Evolutionary conservation across 1,284 basidiomycete species (phyloP), one percentile per base, ranked within the genome.

Genomic region (Cryptococcus sp.): DNA sequence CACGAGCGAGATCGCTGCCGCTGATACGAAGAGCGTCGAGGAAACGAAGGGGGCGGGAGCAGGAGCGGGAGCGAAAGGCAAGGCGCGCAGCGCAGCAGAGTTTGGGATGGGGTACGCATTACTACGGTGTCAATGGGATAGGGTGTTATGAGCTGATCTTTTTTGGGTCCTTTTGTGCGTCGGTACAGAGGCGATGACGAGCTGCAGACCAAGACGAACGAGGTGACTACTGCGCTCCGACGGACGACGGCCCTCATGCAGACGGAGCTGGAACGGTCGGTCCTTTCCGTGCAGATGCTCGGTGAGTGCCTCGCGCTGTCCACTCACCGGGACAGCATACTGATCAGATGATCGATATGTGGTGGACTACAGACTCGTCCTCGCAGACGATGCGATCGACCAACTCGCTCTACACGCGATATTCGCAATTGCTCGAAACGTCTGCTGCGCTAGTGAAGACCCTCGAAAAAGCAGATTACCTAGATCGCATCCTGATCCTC

Each of bases 171-270:
- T 16, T 23, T 15, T 8, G 17, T 42, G 20, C 7, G 17, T 15
- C n/a, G 25, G 15, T 23, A 27, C 52, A 72, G 64, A 53, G 90
- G 87, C 8, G 92, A 92, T 63, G 92, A 96, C 66, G 84, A 84
- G 0, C 82, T 97, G 10, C 93, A 93, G 87, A 87, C 87, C 65
- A 87, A 91, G 23, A 91, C 88, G 58, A 85, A 89, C 65, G 86
- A 94, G 65, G 90, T 97, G 15, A 95, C 93, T 0, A 87, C 89
- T 49, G 86, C 91, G 2, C 80, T 97, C 5, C 86, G 89, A 51
- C 84, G 92, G 38, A 96, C 93, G 6, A 84, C 93, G 27, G 83
- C 82, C 19, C 80, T 91, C 10, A 91, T 97, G 88, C 91, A 94
- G 77, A 85, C 85, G 48, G 93, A 97, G 71, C 85, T 97, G 3